These are phyloP conservation scores for Tulasnella calospora DNA, from an alignment of 768 basidiomycete genomes.

Conservation along the genomic window DNA sequence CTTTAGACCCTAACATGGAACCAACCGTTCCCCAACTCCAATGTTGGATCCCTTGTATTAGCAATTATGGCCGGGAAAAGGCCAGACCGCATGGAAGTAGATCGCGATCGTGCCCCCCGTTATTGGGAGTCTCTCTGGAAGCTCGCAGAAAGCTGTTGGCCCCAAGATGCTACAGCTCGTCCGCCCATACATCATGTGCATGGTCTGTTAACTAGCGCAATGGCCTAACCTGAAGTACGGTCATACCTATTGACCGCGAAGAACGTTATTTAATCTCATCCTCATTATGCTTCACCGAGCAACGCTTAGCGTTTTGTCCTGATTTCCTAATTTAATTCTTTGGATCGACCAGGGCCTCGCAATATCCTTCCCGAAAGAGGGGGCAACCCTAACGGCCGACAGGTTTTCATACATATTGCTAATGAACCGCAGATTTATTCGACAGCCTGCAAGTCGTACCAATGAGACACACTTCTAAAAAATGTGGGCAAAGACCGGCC, in stretches of 20 bases:
- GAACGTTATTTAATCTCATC: not conserved
- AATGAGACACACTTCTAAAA: too few species aligned
- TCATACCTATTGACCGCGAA: not conserved
- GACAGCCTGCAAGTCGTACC: too few species aligned
- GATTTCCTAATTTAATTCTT: too few species aligned
- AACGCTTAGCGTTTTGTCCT: too few species aligned
- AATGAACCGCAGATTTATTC: too few species aligned
- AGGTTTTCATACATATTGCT: too few species aligned
- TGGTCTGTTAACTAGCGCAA: not conserved
- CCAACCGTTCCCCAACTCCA: not conserved
- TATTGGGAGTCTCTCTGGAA: conserved; percentile 1
- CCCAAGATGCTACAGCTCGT: not conserved
- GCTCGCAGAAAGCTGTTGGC: not conserved
- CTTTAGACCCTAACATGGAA: conserved; percentile 12
- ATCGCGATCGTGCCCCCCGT: not conserved
- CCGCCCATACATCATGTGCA: not conserved
- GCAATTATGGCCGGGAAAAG: not conserved
- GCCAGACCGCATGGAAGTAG: not conserved
- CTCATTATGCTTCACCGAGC: too few species aligned
- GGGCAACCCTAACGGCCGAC: too few species aligned
- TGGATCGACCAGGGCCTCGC: too few species aligned
- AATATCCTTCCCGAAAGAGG: too few species aligned
- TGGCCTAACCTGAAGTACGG: not conserved
- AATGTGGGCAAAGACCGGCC: too few species aligned
- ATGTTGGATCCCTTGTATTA: not conserved